These are phyloP conservation scores for Malbranchea zuffiana DNA, from an alignment of 2,329 filamentous ascomycete genomes.

Conservation along the genomic window DNA sequence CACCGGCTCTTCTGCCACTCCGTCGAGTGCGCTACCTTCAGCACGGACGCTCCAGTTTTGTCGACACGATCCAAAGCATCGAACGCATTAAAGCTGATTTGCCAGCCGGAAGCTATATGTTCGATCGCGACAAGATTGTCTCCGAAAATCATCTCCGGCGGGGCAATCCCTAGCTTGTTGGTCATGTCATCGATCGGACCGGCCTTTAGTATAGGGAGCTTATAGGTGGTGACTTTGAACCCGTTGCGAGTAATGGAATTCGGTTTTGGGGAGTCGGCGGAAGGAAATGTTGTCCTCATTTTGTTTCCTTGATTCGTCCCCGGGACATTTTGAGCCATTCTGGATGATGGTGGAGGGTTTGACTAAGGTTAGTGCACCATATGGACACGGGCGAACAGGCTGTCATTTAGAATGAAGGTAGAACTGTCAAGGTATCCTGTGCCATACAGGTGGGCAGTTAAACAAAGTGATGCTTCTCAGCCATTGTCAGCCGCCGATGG, in stretches of 20 bases:
- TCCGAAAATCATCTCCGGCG: constrained; percentile 98
- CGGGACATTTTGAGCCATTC: too few relatives aligned
- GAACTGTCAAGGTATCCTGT: too few relatives aligned
- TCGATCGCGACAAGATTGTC: constrained; percentile 74
- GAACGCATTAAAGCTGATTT: constrained; percentile 68
- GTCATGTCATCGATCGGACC: constrained; percentile 81
- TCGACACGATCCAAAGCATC: constrained; percentile 85
- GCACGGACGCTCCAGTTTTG: constrained; percentile 83
- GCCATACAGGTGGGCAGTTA: too few relatives aligned
- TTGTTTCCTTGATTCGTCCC: too few relatives aligned
- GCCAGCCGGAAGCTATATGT: constrained; percentile 66
- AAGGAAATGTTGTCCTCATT: constrained; percentile 3
- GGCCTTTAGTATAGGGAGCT: constrained; percentile 88
- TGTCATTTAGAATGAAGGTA: too few relatives aligned
- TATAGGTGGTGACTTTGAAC: constrained; percentile 71
- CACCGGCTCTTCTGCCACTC: constrained; percentile 68
- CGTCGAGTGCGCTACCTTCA: constrained; percentile 84
- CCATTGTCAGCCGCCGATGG: too few relatives aligned
- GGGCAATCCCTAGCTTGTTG: constrained; percentile 65
- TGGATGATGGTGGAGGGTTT: too few relatives aligned
- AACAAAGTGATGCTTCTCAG: too few relatives aligned
- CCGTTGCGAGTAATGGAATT: constrained; percentile 47
- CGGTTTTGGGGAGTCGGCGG: constrained; percentile 5
- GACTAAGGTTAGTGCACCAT: too few relatives aligned
- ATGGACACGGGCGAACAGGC: too few relatives aligned